phyloP scores from a whole-genome alignment of 2,329 filamentous ascomycete species.

The Colletotrichum nymphaeae region DNA sequence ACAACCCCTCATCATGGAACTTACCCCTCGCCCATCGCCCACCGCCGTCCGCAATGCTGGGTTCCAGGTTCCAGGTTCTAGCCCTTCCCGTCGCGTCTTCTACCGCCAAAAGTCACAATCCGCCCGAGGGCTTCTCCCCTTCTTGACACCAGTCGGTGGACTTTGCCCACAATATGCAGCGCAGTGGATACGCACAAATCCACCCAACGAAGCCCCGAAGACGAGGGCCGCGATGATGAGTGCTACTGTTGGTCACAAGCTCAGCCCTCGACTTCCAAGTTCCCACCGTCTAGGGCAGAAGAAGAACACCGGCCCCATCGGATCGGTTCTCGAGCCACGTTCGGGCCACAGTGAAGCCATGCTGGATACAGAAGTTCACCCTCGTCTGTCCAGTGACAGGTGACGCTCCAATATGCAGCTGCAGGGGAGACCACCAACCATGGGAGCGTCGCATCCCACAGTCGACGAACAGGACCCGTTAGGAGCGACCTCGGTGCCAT shows the following conservation, averaged over 20 bases:
- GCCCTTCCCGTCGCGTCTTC: slow-evolving; percentile 1
- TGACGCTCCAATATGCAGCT: slow-evolving; percentile 28
- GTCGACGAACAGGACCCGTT: slow-evolving; percentile 23
- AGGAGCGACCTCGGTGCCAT: slow-evolving; percentile 16
- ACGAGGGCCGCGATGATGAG: neutral
- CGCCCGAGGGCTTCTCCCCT: neutral
- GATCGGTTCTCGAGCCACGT: slow-evolving; percentile 30
- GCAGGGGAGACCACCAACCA: slow-evolving; percentile 30
- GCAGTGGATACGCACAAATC: neutral
- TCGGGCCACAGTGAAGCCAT: slow-evolving; percentile 28
- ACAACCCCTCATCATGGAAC: neutral
- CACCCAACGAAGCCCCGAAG: slow-evolving; percentile 18
- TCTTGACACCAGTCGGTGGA: neutral
- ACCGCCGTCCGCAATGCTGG: slow-evolving; percentile 8
- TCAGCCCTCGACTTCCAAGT: neutral
- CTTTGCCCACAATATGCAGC: slow-evolving; percentile 12
- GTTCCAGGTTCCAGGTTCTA: slow-evolving; percentile 11
- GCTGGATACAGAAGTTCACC: slow-evolving; percentile 19
- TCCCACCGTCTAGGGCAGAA: neutral
- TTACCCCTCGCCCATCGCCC: slow-evolving; percentile 2
- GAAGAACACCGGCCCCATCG: slow-evolving; percentile 20
- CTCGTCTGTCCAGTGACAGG: slow-evolving; percentile 30
- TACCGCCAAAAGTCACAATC: neutral
- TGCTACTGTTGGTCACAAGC: slow-evolving; percentile 27
- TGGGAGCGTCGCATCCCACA: slow-evolving; percentile 12